Evolutionary conservation across 2,329 filamentous ascomycete genomes (phyloP), one percentile per base, ranked within the genome.

Genomic region (Penicillium sp.): DNA sequence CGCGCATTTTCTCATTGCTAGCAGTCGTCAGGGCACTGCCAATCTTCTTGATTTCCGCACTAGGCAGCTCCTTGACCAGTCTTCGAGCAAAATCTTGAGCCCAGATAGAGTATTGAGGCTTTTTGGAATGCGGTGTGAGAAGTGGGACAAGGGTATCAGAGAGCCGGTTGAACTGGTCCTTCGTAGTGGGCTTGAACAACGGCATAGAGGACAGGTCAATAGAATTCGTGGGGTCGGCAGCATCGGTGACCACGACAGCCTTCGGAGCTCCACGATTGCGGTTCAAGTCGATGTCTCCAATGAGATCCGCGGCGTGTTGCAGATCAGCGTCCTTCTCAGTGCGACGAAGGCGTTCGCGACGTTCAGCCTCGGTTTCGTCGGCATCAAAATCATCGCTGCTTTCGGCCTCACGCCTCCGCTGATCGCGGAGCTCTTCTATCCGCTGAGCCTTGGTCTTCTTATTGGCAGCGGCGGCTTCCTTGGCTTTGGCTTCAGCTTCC

Each of bases 1-100:
- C 89, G 73, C 88, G 93, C 83, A 96, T 83, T 76, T 94, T 95
- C 77, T 96, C 92, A 64, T 98, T 98, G 62, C 86, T 78, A 39
- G 95, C 75, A 4, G 88, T 83, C n/a, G 89, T 95, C 57, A 98
- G 69, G 4, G 78, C 76, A 65, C 85, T 93, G 9, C 87, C 79
- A 50, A 95, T 79, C 75, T 96, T 96, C 78, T 96, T 95, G 69
- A 96, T 89, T 70, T 96, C 88, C 40, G 92, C 83, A 61, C 86
- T 94, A 10, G 84, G 81, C 51, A 98, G 68, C 17, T 95, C 89
- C 68, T 88, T 89, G 55, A 82, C 79, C 30, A 96, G 76, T 59
- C 86, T 80, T 73, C 94, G 95, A 48, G 77, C 69, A 59, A 98
- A 92, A 58, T 96, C 92, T 64, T 90, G 85, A 39, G 94, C 74